Percentiles rank a stretch among this genome's conserved stretches.
Evolutionary conservation across 495 filamentous ascomycete species (phyloP).

Genomic region (Tricharina praecox): DNA sequence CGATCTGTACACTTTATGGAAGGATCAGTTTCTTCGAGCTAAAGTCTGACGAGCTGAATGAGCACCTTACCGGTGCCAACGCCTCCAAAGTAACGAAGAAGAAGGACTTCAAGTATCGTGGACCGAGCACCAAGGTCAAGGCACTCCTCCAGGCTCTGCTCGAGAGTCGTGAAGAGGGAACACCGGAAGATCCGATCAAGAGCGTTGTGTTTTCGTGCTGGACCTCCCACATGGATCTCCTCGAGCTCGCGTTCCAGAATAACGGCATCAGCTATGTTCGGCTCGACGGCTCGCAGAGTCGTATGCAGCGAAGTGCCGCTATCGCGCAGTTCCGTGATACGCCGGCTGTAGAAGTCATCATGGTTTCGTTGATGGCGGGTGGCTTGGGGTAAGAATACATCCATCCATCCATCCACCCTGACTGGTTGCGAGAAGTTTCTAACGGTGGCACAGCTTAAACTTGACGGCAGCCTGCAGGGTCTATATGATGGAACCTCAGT

Average conservation of each 20-base stretch:
- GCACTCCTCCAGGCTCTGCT: constrained; percentile 55
- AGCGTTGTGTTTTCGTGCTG: constrained; percentile 85
- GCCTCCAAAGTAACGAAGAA: constrained; percentile 25
- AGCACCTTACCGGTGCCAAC: neutral
- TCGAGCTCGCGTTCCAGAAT: constrained; percentile 63
- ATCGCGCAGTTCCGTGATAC: constrained; percentile 66
- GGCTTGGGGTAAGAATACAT: constrained; percentile 45
- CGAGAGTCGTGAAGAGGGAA: constrained; percentile 21
- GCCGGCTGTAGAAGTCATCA: constrained; percentile 51
- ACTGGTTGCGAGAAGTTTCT: too few species aligned
- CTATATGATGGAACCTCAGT: constrained; percentile 96
- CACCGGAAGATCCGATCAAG: constrained; percentile 31
- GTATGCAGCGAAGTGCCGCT: constrained; percentile 48
- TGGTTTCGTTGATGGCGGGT: constrained; percentile 83
- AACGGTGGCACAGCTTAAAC: constrained; percentile 41
- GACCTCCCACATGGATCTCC: constrained; percentile 87
- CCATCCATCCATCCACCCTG: too few species aligned
- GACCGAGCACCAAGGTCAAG: constrained; percentile 78
- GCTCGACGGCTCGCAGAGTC: constrained; percentile 74
- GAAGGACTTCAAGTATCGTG: constrained; percentile 41
- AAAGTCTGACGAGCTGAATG: constrained; percentile 36
- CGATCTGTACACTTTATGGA: constrained; percentile 46
- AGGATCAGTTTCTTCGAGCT: constrained; percentile 45
- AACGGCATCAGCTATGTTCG: constrained; percentile 53
- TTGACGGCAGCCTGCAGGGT: constrained; percentile 69